Evolutionary conservation across 129 eudicot genomes (phyloP).

Genomic region (Erigeron canadensis): DNA sequence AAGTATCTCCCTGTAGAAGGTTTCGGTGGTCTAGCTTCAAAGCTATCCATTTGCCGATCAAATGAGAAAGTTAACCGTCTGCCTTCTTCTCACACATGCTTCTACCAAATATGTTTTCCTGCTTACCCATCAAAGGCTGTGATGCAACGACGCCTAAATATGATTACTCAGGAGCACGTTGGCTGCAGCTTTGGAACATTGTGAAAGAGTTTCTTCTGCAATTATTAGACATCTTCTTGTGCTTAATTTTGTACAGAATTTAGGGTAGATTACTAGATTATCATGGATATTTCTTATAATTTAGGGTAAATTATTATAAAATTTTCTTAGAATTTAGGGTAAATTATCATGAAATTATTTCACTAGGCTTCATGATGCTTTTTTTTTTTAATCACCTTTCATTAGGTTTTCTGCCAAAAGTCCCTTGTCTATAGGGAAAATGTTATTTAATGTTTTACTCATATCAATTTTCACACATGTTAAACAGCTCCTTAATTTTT

Average conservation of each 20-base stretch:
- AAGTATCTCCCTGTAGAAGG: slow-evolving; percentile 87
- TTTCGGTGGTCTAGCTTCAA: slow-evolving; percentile 83
- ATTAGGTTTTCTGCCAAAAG: too few species aligned
- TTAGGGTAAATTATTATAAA: background rate
- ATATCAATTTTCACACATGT: too few species aligned
- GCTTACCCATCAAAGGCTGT: slow-evolving; percentile 54
- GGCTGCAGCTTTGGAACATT: slow-evolving; percentile 74
- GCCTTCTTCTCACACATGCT: slow-evolving; percentile 96
- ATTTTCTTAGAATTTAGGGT: too few species aligned
- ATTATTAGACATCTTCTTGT: too few species aligned
- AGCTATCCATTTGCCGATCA: slow-evolving; percentile 55
- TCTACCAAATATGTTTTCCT: slow-evolving; percentile 64
- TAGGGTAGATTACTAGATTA: background rate
- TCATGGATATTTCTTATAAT: background rate
- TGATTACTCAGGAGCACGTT: slow-evolving; percentile 83
- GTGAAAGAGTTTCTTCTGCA: too few species aligned
- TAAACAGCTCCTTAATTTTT: too few species aligned
- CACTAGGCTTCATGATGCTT: too few species aligned
- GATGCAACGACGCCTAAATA: slow-evolving; percentile 61
- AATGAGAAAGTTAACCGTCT: slow-evolving; percentile 48
- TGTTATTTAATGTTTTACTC: too few species aligned
- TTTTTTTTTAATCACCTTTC: too few species aligned
- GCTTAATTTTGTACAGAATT: too few species aligned
- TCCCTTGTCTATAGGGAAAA: too few species aligned
- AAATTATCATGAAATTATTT: too few species aligned